These are phyloP conservation scores for Colletotrichum spinosum DNA, from an alignment of 2,329 filamentous ascomycete species.

Conservation along the genomic window DNA sequence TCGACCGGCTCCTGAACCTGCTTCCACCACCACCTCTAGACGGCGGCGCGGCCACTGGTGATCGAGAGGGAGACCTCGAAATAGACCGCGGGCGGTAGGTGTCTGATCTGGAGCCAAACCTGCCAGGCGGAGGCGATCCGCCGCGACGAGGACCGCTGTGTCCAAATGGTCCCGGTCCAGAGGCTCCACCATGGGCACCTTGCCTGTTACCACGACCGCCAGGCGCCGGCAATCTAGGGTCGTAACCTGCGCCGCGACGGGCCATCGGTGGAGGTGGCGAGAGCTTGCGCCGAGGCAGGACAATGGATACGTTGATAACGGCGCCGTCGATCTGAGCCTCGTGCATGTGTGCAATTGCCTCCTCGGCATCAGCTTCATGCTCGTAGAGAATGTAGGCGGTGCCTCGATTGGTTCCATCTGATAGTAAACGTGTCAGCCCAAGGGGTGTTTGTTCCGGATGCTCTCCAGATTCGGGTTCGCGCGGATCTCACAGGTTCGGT, in stretches of 20 bases:
- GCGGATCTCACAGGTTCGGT: conserved; percentile 58
- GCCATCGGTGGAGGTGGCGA: conserved; percentile 82
- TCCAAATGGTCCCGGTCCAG: conserved; percentile 47
- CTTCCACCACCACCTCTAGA: conserved; percentile 46
- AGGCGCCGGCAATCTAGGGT: conserved; percentile 62
- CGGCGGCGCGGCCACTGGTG: conserved; percentile 48
- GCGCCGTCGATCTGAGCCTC: conserved; percentile 93
- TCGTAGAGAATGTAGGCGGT: conserved; percentile 92
- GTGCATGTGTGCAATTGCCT: conserved; percentile 96
- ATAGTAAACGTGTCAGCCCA: conserved; percentile 36
- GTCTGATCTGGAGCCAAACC: conserved; percentile 61
- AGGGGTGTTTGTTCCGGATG: conserved; percentile 7
- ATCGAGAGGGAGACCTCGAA: conserved; percentile 60
- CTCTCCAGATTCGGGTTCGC: neutral
- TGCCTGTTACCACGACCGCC: conserved; percentile 39
- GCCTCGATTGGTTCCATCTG: conserved; percentile 89
- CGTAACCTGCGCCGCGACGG: conserved; percentile 70
- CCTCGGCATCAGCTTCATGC: conserved; percentile 82
- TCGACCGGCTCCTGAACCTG: conserved; percentile 60
- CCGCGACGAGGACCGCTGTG: conserved; percentile 52
- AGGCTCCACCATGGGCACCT: conserved; percentile 47
- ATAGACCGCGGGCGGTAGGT: conserved; percentile 72
- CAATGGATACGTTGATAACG: conserved; percentile 87
- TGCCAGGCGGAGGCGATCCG: conserved; percentile 49
- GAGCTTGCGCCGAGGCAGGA: conserved; percentile 85